Evolutionary conservation across 495 filamentous ascomycete species (phyloP), one percentile per base, ranked within the genome.

Genomic region (Letharia lupina): DNA sequence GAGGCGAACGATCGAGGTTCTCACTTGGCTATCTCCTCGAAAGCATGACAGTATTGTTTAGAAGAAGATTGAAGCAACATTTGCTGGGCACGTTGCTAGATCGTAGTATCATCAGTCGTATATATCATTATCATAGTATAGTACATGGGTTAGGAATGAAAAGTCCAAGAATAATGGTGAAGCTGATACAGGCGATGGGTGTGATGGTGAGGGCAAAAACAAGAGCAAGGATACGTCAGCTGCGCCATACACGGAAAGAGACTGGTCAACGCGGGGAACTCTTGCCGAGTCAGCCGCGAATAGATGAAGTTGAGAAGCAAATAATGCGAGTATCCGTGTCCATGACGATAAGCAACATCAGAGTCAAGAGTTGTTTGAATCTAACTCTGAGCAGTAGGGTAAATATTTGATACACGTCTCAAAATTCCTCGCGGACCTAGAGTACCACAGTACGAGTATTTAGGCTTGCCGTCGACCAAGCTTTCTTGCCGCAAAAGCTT

Each of bases 401-500:
- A 28, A 1, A 28, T 28, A 28, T 28, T 28, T 0, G 23, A 28
- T 20, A 6, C 15, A 47, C 18, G 7, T 47, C 5, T 47, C 41
- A 44, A 12, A 44, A 8, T 44, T 44, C 37, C 4, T 39, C 37
- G n/a, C n/a, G n/a, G n/a, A n/a, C n/a, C n/a, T n/a, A n/a, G n/a
- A n/a, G n/a, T n/a, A n/a, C n/a, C n/a, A n/a, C n/a, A n/a, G n/a
- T 4, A 4, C 37, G 4, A 39, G 37, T 4, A 4, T 39, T 39
- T 2, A 8, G 2, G 0, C 2, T 35, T 56, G 52, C 52, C 52
- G 52, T 33, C 23, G 9, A 31, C 48, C 48, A 56, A 35, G 52
- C 52, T 56, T 56, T 56, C 31, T 18, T 56, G 52, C 52, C 52
- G 52, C 52, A 56, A 56, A 56, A 56, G 52, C 52, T 33, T 56